A percentile compares a stretch with the other conserved stretches of the same genome.
Evolutionary conservation across 176 grass and related monocot species (phyloP).

Genomic region (Hordeum vulgare): DNA sequence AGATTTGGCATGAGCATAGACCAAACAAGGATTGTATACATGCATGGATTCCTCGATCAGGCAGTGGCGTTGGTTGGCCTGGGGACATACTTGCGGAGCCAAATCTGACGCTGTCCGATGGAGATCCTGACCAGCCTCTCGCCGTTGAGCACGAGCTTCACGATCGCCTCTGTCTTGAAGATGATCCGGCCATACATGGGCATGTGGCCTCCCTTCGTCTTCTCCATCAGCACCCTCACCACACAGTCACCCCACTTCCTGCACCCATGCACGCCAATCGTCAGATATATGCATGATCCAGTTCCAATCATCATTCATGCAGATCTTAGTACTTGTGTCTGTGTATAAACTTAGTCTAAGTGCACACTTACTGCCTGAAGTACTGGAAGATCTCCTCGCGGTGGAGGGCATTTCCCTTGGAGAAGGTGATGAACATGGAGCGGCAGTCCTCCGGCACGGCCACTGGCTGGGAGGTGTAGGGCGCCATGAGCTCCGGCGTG

Average conservation of each 20-base stretch:
- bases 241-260: constrained; percentile 36
- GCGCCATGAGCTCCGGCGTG: constrained; percentile 5
- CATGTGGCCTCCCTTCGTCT: background rate
- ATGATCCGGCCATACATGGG: constrained; percentile 36
- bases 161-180: constrained; percentile 12
- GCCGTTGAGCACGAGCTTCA: constrained; percentile 32
- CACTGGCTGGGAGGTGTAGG: background rate
- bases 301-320: background rate
- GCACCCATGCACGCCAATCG: background rate
- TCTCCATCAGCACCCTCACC: constrained; percentile 32
- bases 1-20: background rate
- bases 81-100: constrained; percentile 34
- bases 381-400: constrained; percentile 48
- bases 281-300: background rate
- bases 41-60: background rate
- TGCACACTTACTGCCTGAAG: constrained; percentile 44
- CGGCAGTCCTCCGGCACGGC: constrained; percentile 29
- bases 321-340: no score
- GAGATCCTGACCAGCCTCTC: background rate
- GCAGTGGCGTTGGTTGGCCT: background rate
- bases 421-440: constrained; percentile 29
- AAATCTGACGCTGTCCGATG: constrained; percentile 10
- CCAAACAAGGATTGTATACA: no score
- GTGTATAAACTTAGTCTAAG: background rate
- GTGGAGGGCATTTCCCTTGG: constrained; percentile 12